These are phyloP conservation scores for Geotrichum carabidarum DNA, from an alignment of 1,139 yeast species.

Conservation along the genomic window DNA sequence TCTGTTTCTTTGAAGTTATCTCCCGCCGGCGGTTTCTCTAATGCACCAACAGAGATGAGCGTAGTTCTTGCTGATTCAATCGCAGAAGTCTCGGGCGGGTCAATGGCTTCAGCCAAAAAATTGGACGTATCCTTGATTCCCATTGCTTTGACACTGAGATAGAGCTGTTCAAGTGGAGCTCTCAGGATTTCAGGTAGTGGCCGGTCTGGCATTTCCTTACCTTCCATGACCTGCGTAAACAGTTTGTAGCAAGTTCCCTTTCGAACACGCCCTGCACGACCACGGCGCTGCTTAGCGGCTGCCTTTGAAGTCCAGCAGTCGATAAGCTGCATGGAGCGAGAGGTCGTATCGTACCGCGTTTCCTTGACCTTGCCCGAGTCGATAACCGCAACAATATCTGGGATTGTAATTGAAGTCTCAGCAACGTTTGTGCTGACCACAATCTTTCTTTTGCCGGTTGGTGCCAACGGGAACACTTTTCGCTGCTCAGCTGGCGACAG, in stretches of 20 bases:
- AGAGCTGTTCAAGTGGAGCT: conserved; percentile 75
- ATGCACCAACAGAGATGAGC: conserved; percentile 68
- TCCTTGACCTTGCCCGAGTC: conserved; percentile 85
- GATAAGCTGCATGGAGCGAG: conserved; percentile 64
- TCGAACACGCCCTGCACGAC: conserved; percentile 96
- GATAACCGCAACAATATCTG: conserved; percentile 88
- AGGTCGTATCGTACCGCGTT: conserved; percentile 59
- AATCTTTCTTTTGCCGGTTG: conserved; percentile 58
- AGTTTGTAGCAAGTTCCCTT: conserved; percentile 77
- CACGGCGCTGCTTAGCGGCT: conserved; percentile 87
- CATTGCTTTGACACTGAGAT: conserved; percentile 81
- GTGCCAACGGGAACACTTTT: conserved; percentile 56
- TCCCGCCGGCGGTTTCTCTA: conserved; percentile 33
- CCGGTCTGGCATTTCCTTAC: conserved; percentile 53
- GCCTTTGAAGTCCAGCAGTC: conserved; percentile 90
- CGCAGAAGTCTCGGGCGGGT: conserved; percentile 64
- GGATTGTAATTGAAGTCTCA: conserved; percentile 84
- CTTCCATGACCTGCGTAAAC: conserved; percentile 59
- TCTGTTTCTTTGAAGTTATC: conserved; percentile 38
- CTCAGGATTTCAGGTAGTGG: conserved; percentile 88
- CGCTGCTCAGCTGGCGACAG: conserved; percentile 78
- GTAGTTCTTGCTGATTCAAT: conserved; percentile 58
- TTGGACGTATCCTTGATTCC: conserved; percentile 66
- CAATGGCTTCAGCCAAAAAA: conserved; percentile 71
- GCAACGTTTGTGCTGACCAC: conserved; percentile 85